Conservation (phyloP, 1,284 basidiomycete species). For the Exobasidium cylindrosporum region DNA sequence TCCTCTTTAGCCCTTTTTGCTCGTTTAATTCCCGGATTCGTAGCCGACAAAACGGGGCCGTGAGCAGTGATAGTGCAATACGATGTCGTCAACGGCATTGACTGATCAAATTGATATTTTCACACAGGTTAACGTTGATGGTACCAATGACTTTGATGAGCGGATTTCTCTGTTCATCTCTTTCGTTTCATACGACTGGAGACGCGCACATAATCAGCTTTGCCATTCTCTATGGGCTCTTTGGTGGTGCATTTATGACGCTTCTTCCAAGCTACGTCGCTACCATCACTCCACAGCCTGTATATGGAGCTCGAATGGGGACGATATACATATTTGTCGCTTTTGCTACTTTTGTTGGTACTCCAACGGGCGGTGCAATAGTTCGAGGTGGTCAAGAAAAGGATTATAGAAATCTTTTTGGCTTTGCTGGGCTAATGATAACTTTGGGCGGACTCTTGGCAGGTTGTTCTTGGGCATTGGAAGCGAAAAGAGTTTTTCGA, state of each 20-base stretch:
- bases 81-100: too few relatives aligned
- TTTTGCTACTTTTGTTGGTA: slow-evolving; percentile 24
- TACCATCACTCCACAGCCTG: slow-evolving; percentile 12
- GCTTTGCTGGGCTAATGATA: slow-evolving; percentile 8
- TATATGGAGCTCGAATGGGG: slow-evolving; percentile 14
- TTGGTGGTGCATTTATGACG: slow-evolving; percentile 36
- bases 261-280: slow-evolving; percentile 21
- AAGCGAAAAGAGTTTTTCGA: too few relatives aligned
- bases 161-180: slow-evolving; percentile 36
- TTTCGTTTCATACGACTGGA: slow-evolving; percentile 12
- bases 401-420: neutral
- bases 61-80: too few relatives aligned
- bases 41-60: slow-evolving; percentile 54
- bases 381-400: slow-evolving; percentile 11
- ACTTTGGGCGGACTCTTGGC: too few relatives aligned
- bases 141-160: slow-evolving; percentile 43
- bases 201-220: slow-evolving; percentile 24
- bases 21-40: slow-evolving; percentile 51
- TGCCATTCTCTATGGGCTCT: slow-evolving; percentile 39
- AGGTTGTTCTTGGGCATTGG: too few relatives aligned
- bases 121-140: slow-evolving; percentile 53
- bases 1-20: slow-evolving; percentile 35
- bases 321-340: slow-evolving; percentile 17
- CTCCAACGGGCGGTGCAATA: slow-evolving; percentile 26
- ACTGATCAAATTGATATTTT: too few relatives aligned